These are phyloP conservation scores for Chaetoceros muelleri DNA, from an alignment of 108 stramenopile genomes.

Conservation along the genomic window DNA sequence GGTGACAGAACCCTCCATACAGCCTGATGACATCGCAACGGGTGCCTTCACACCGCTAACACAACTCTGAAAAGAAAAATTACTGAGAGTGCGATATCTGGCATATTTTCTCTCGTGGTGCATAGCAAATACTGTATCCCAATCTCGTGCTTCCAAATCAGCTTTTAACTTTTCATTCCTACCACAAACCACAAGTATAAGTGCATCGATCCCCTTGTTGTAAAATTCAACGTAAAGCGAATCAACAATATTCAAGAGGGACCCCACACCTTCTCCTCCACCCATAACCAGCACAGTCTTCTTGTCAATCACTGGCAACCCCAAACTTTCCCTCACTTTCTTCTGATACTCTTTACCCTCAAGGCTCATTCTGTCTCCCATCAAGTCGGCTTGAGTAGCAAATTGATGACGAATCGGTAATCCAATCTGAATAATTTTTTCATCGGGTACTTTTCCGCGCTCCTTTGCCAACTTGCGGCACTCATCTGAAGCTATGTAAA, in stretches of 20 bases:
- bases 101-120: slow-evolving; percentile 7
- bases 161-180: slow-evolving; percentile 71
- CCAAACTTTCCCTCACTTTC: slow-evolving; percentile 32
- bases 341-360: slow-evolving; percentile 39
- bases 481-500: slow-evolving; percentile 82
- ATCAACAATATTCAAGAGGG: slow-evolving; percentile 69
- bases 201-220: slow-evolving; percentile 52
- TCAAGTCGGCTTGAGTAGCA: slow-evolving; percentile 39
- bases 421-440: slow-evolving; percentile 82
- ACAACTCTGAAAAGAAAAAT: neutral
- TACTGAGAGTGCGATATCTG: slow-evolving; percentile 11
- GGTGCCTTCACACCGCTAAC: slow-evolving; percentile 16
- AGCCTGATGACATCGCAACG: slow-evolving; percentile 23
- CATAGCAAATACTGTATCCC: slow-evolving; percentile 44
- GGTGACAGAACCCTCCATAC: slow-evolving; percentile 32
- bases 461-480: slow-evolving; percentile 49
- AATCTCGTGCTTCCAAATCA: slow-evolving; percentile 50
- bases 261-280: slow-evolving; percentile 92
- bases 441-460: slow-evolving; percentile 54
- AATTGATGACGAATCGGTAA: slow-evolving; percentile 90
- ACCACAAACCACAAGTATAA: slow-evolving; percentile 92
- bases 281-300: slow-evolving; percentile 88
- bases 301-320: slow-evolving; percentile 32
- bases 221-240: slow-evolving; percentile 42
- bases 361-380: slow-evolving; percentile 53